Evolutionary conservation across 257 asterid genomes (phyloP).

Genomic region (Solanum chaucha): DNA sequence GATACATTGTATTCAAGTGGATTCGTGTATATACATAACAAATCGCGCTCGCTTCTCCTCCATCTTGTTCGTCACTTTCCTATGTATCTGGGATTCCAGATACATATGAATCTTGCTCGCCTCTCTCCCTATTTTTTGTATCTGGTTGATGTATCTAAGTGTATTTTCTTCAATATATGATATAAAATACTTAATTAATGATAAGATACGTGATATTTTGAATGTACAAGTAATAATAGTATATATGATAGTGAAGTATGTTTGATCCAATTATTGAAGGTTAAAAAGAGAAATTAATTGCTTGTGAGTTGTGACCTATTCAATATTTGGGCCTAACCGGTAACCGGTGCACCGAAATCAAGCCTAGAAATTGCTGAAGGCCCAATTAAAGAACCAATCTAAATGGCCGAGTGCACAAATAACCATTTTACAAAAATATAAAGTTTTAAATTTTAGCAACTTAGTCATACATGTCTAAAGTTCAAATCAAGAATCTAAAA

Average conservation of each 20-base stretch:
- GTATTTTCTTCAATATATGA: too few species aligned
- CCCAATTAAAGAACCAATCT: not conserved
- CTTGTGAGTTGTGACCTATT: not conserved
- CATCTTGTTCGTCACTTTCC: too few species aligned
- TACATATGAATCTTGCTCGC: too few species aligned
- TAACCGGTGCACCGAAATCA: not conserved
- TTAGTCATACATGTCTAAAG: not conserved
- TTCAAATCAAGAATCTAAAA: not conserved
- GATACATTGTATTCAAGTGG: rapidly evolving
- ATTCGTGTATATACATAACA: rapidly evolving
- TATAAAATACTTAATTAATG: too few species aligned
- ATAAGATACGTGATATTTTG: too few species aligned
- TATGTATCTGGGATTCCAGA: too few species aligned
- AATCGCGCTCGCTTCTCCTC: too few species aligned
- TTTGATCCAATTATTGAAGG: not conserved
- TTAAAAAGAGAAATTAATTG: not conserved
- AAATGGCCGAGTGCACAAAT: not conserved
- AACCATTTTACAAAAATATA: not conserved
- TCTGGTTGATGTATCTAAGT: too few species aligned
- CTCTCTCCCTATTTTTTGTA: too few species aligned
- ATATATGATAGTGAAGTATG: too few species aligned
- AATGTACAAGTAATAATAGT: too few species aligned
- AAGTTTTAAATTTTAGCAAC: not conserved
- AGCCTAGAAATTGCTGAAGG: not conserved
- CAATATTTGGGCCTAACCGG: not conserved